These are phyloP conservation scores for Globisporangium viniferum DNA, from an alignment of 352 stramenopile genomes.

Conservation along the genomic window DNA sequence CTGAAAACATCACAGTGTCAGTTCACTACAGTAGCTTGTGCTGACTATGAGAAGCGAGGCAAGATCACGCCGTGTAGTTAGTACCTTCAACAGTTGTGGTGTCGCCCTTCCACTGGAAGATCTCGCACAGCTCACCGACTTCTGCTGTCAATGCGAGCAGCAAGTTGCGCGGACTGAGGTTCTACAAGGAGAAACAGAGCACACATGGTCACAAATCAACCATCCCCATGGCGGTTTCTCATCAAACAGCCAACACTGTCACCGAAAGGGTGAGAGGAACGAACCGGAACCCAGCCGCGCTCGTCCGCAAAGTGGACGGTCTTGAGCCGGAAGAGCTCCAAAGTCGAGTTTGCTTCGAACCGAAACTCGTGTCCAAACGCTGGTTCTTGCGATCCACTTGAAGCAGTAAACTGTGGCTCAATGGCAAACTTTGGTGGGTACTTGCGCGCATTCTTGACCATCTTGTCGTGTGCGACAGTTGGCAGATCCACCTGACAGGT, in stretches of 20 bases:
- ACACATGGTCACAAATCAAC: neutral
- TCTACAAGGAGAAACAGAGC: constrained; percentile 17
- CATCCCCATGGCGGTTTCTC: neutral
- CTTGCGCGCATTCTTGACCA: constrained; percentile 87
- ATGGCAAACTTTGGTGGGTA: constrained; percentile 51
- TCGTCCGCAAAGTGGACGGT: constrained; percentile 60
- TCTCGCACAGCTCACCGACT: constrained; percentile 92
- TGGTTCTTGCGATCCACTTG: neutral
- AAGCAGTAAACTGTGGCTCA: neutral
- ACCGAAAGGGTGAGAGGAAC: neutral
- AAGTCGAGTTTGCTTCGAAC: constrained; percentile 45
- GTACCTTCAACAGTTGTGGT: constrained; percentile 69
- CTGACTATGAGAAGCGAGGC: constrained; percentile 75
- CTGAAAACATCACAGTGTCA: constrained; percentile 1
- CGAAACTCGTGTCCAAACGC: neutral
- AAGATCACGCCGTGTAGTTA: constrained; percentile 85
- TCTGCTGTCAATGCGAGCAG: constrained; percentile 93
- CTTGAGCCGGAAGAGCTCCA: constrained; percentile 52
- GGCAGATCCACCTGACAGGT: constrained; percentile 90
- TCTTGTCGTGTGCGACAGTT: constrained; percentile 89
- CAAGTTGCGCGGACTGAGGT: constrained; percentile 89
- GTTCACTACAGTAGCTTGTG: neutral
- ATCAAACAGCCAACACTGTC: neutral
- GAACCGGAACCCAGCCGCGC: constrained; percentile 56
- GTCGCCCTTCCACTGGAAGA: constrained; percentile 95